Percentiles rank a stretch among this genome's conserved stretches.
Evolutionary conservation across 495 filamentous ascomycete genomes (phyloP).

Genomic region (Bathelium albidoporum): DNA sequence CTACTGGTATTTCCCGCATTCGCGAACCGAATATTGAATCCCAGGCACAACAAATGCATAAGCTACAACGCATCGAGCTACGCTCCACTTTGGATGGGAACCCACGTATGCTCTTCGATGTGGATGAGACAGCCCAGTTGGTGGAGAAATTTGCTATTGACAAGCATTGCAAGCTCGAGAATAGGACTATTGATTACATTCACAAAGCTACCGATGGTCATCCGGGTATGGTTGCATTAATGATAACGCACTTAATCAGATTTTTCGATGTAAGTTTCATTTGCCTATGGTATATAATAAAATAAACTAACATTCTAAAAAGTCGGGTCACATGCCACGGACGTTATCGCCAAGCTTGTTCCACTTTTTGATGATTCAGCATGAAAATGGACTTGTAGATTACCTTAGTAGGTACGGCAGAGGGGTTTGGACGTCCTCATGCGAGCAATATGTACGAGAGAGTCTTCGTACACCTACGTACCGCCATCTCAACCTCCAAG

Average conservation of each 20-base stretch:
- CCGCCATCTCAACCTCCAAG: not conserved
- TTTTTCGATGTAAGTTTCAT: not conserved
- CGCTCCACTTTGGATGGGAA: not conserved
- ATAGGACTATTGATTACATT: conserved; percentile 1
- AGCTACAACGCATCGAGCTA: not conserved
- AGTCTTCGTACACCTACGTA: too few relatives aligned
- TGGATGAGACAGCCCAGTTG: not conserved
- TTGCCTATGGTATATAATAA: not conserved
- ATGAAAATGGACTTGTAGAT: not conserved
- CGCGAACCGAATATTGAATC: conserved; percentile 1
- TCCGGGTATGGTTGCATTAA: conserved; percentile 7
- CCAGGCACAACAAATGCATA: not conserved
- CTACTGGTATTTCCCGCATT: not conserved
- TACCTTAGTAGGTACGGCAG: too few relatives aligned
- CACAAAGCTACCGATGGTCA: conserved; percentile 9
- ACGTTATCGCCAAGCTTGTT: not conserved
- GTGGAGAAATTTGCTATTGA: not conserved
- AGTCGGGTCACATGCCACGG: not conserved
- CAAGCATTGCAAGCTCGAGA: not conserved
- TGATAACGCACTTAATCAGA: conserved; percentile 1
- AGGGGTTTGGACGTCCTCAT: too few relatives aligned
- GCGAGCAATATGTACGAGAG: too few relatives aligned
- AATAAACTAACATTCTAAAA: not conserved
- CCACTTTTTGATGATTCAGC: not conserved
- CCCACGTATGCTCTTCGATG: conserved; percentile 2